Percentiles rank a stretch among this genome's conserved stretches.
These are phyloP conservation scores for Pseudogymnoascus sp. DNA, from an alignment of 2,329 filamentous ascomycete genomes.

Conservation along the genomic window DNA sequence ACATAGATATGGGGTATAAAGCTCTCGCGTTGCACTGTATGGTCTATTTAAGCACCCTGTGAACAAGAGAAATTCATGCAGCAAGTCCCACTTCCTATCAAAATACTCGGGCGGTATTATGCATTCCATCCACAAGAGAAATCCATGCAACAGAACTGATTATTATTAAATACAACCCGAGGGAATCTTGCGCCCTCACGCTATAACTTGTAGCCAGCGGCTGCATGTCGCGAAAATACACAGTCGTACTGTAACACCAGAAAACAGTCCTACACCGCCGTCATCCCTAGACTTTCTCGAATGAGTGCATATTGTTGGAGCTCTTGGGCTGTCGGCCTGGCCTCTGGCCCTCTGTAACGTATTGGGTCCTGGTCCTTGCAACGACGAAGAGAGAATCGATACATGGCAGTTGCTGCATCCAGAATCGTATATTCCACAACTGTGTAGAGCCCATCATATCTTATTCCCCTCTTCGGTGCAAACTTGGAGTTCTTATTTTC, in stretches of 20 bases:
- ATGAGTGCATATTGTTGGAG: constrained; percentile 13
- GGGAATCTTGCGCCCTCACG: neutral
- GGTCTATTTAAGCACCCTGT: neutral
- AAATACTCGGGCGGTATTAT: neutral
- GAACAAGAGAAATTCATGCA: neutral
- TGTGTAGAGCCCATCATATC: constrained; percentile 52
- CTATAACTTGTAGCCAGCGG: neutral
- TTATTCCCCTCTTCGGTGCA: constrained; percentile 40
- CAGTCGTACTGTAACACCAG: neutral
- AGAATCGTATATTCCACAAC: constrained; percentile 35
- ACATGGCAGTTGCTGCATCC: constrained; percentile 35
- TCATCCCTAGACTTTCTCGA: neutral
- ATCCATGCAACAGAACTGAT: neutral
- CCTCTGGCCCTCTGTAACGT: constrained; percentile 34
- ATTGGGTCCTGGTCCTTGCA: constrained; percentile 40
- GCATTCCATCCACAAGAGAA: neutral
- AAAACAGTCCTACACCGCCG: neutral
- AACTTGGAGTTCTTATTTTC: constrained; percentile 32
- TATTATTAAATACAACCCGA: neutral
- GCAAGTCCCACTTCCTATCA: neutral
- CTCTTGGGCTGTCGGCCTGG: constrained; percentile 38
- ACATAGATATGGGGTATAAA: neutral
- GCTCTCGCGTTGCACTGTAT: neutral
- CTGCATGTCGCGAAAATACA: neutral
- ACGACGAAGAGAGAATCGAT: constrained; percentile 42